Conservation (phyloP, 495 filamentous ascomycete species). For the Letharia columbiana region DNA sequence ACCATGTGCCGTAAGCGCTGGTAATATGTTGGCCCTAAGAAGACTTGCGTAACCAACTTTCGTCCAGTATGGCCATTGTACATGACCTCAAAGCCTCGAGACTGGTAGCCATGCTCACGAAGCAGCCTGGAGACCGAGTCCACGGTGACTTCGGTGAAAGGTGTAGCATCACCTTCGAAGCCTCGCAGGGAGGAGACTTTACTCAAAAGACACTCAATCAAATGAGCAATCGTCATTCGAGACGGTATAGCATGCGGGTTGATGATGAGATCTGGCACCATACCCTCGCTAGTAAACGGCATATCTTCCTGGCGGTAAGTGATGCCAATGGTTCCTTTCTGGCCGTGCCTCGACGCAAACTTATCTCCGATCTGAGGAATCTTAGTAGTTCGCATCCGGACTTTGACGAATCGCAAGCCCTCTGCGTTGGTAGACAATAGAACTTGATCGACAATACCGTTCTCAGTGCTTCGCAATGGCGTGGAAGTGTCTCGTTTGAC, state of each 20-base stretch:
- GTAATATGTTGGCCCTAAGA: conserved; percentile 97
- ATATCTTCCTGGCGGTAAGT: conserved; percentile 97
- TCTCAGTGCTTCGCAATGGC: conserved; percentile 88
- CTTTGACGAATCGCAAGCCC: conserved; percentile 87
- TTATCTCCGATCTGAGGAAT: conserved; percentile 98
- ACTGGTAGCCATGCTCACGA: conserved; percentile 89
- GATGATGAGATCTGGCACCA: conserved; percentile 94
- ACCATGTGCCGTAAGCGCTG: conserved; percentile 99
- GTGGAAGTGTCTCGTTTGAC: conserved; percentile 92
- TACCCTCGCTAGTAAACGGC: conserved; percentile 89
- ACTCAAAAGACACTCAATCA: conserved; percentile 95
- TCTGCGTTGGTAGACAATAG: conserved; percentile 87
- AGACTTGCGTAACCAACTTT: conserved; percentile 88
- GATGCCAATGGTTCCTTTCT: conserved; percentile 98
- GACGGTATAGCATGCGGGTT: conserved; percentile 99
- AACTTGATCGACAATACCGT: conserved; percentile 90
- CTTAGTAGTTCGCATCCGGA: conserved; percentile 94
- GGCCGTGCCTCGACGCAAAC: conserved; percentile 96
- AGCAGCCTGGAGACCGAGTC: conserved; percentile 84
- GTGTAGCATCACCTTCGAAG: conserved; percentile 92
- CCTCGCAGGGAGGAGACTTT: conserved; percentile 89
- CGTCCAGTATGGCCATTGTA: conserved; percentile 94
- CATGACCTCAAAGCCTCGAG: conserved; percentile 95
- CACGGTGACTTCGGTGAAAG: conserved; percentile 96
- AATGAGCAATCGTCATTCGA: conserved; percentile 99